These are phyloP conservation scores for Rhizopogon vesiculosus DNA, from an alignment of 768 basidiomycete species.

Conservation along the genomic window DNA sequence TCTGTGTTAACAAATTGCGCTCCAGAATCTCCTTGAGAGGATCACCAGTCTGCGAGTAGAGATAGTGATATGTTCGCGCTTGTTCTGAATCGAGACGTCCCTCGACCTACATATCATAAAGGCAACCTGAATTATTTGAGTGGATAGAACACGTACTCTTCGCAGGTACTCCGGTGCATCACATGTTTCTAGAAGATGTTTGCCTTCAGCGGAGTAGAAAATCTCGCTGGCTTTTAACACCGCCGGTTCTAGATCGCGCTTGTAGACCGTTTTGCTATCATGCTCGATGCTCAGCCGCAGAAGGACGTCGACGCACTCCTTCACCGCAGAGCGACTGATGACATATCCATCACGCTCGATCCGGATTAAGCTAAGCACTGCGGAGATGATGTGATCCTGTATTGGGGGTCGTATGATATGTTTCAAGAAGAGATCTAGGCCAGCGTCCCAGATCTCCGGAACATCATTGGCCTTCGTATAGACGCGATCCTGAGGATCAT, in stretches of 20 bases:
- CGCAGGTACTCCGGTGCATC: slow-evolving; percentile 81
- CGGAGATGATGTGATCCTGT: slow-evolving; percentile 72
- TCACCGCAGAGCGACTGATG: slow-evolving; percentile 88
- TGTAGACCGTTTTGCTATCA: slow-evolving; percentile 63
- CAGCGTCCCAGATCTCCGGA: slow-evolving; percentile 77
- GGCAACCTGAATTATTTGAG: background rate
- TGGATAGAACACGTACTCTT: slow-evolving; percentile 40
- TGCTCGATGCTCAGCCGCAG: slow-evolving; percentile 55
- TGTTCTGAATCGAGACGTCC: slow-evolving; percentile 78
- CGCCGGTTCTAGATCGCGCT: slow-evolving; percentile 76
- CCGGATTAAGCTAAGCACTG: slow-evolving; percentile 83
- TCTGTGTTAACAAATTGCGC: slow-evolving; percentile 68
- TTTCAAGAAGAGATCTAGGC: slow-evolving; percentile 76
- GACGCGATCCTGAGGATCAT: slow-evolving; percentile 72
- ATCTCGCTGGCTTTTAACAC: slow-evolving; percentile 71
- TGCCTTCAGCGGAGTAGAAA: slow-evolving; percentile 79
- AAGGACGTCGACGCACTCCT: slow-evolving; percentile 84
- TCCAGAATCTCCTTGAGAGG: slow-evolving; percentile 76
- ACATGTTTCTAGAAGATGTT: slow-evolving; percentile 62
- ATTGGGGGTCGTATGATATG: slow-evolving; percentile 80
- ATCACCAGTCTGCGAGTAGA: slow-evolving; percentile 66
- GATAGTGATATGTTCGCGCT: slow-evolving; percentile 79
- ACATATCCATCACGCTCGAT: slow-evolving; percentile 89
- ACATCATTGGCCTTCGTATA: slow-evolving; percentile 73
- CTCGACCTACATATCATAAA: slow-evolving; percentile 56